phyloP scores from a whole-genome alignment of 192 early-diverging fungal genomes.

The Phlyctochytrium planicorne region DNA sequence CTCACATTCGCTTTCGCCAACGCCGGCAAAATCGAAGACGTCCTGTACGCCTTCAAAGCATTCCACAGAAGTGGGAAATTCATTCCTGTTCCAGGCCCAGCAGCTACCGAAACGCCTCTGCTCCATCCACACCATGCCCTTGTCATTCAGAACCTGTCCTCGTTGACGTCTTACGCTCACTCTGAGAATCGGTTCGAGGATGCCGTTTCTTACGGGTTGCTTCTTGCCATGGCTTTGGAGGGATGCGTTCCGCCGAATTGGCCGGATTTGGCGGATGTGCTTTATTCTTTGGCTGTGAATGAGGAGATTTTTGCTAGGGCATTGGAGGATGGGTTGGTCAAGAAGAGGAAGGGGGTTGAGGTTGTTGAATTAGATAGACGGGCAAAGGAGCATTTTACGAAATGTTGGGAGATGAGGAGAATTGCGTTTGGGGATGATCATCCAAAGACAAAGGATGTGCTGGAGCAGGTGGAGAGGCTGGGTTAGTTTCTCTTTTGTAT shows the following conservation, averaged over 20 bases:
- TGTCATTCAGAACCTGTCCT: slow-evolving; percentile 36
- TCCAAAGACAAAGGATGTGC: slow-evolving; percentile 29
- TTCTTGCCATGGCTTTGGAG: slow-evolving; percentile 47
- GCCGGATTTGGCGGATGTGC: slow-evolving; percentile 60
- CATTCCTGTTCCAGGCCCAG: slow-evolving; percentile 48
- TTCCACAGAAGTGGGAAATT: slow-evolving; percentile 29
- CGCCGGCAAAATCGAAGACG: no score
- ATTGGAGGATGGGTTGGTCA: slow-evolving; percentile 4
- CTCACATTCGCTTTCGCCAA: neutral
- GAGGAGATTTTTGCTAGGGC: slow-evolving; percentile 52
- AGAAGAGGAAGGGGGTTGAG: slow-evolving; percentile 6
- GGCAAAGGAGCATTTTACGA: slow-evolving; percentile 32
- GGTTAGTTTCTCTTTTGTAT: no score
- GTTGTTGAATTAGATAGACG: slow-evolving; percentile 35
- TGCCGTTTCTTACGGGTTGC: slow-evolving; percentile 30
- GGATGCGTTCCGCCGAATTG: slow-evolving; percentile 52
- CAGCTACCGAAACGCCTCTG: slow-evolving; percentile 22
- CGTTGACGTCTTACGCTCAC: slow-evolving; percentile 38
- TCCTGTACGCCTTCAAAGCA: neutral
- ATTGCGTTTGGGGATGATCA: slow-evolving; percentile 44
- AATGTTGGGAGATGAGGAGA: slow-evolving; percentile 20
- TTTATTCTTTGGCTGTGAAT: slow-evolving; percentile 55
- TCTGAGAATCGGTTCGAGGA: slow-evolving; percentile 21
- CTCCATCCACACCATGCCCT: slow-evolving; percentile 52
- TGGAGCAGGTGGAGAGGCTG: slow-evolving; percentile 4